phyloP scores from a whole-genome alignment of 768 basidiomycete genomes.

The Gautieria morchelliformis region DNA sequence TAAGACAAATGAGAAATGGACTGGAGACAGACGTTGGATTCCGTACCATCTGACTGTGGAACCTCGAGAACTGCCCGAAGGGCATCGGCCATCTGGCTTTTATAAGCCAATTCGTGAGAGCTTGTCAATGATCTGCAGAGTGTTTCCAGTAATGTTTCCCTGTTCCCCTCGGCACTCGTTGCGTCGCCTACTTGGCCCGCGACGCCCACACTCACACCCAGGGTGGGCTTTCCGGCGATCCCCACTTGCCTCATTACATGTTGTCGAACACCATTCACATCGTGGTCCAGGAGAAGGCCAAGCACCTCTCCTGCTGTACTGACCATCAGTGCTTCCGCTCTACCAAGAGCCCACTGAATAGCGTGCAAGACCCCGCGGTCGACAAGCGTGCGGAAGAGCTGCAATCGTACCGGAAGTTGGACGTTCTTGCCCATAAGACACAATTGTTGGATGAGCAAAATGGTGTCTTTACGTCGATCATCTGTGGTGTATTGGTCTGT shows the following conservation, averaged over 20 bases:
- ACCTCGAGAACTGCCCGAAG: slow-evolving; percentile 77
- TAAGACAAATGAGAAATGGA: background rate
- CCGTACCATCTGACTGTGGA: slow-evolving; percentile 32
- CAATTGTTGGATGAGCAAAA: slow-evolving; percentile 84
- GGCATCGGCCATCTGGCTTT: slow-evolving; percentile 86
- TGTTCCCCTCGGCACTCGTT: slow-evolving; percentile 39
- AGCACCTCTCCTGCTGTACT: slow-evolving; percentile 82
- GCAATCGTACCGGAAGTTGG: slow-evolving; percentile 76
- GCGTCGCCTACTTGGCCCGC: slow-evolving; percentile 48
- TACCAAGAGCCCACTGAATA: slow-evolving; percentile 86
- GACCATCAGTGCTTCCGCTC: slow-evolving; percentile 58
- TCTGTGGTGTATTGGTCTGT: slow-evolving; percentile 20
- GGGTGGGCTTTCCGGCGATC: background rate
- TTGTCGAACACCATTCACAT: slow-evolving; percentile 73
- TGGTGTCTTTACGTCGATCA: slow-evolving; percentile 59
- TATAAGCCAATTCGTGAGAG: slow-evolving; percentile 76
- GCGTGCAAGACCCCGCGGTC: slow-evolving; percentile 84
- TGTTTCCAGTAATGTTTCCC: slow-evolving; percentile 63
- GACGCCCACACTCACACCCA: slow-evolving; percentile 45
- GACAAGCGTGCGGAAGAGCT: slow-evolving; percentile 78
- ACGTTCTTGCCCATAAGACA: slow-evolving; percentile 96
- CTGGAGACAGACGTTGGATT: slow-evolving; percentile 7
- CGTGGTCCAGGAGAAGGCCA: slow-evolving; percentile 80
- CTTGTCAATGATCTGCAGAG: slow-evolving; percentile 69
- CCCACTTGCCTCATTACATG: slow-evolving; percentile 75